These are phyloP conservation scores for Pseudogymnoascus sp. DNA, from an alignment of 2,329 filamentous ascomycete genomes.

Conservation along the genomic window DNA sequence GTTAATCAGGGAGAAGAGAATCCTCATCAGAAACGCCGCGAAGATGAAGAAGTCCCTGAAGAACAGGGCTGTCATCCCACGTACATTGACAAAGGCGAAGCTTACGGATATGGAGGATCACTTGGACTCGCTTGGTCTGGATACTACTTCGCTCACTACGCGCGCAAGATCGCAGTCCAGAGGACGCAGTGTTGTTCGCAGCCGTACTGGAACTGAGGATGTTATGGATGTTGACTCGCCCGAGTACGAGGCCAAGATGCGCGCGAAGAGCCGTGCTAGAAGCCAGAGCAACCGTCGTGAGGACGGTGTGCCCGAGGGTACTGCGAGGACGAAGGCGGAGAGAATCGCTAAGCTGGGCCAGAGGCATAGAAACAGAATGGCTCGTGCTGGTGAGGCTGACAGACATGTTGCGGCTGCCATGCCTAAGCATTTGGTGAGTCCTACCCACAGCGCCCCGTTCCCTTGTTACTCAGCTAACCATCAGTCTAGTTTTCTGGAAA, in stretches of 20 bases:
- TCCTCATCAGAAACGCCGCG: conserved; percentile 86
- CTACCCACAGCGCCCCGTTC: conserved; percentile 8
- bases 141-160: conserved; percentile 66
- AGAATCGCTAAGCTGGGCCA: conserved; percentile 81
- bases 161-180: conserved; percentile 65
- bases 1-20: conserved; percentile 89
- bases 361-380: conserved; percentile 98
- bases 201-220: conserved; percentile 55
- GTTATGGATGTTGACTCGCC: conserved; percentile 68
- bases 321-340: conserved; percentile 69
- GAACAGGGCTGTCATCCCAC: conserved; percentile 90
- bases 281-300: conserved; percentile 64
- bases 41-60: conserved; percentile 95
- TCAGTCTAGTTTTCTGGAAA: conserved; percentile 69
- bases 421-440: conserved; percentile 82
- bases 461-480: conserved; percentile 27
- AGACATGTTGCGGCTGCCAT: conserved; percentile 75
- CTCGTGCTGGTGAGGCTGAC: conserved; percentile 92
- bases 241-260: conserved; percentile 49
- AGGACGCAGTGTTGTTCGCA: conserved; percentile 62
- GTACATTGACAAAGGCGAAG: conserved; percentile 71
- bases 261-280: conserved; percentile 66
- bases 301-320: conserved; percentile 67
- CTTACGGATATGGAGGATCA: conserved; percentile 81
- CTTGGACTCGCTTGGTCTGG: conserved; percentile 77